Base-by-base conservation (phyloP, 495 filamentous ascomycete genomes). In the Usnea hakonensis region DNA sequence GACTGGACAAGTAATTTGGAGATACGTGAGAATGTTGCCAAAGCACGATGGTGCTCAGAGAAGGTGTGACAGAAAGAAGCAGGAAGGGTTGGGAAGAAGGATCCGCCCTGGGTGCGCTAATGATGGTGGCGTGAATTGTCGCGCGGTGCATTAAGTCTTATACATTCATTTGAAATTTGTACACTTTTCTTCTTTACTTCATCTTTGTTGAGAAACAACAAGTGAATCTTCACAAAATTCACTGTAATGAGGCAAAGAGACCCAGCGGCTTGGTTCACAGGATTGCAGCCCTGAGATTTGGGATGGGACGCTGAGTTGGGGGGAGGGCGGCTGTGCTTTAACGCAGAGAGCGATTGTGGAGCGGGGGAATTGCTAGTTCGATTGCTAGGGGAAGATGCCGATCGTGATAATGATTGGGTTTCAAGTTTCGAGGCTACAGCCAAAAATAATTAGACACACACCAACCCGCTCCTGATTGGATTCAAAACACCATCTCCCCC, bases 51-150 rank as follows among this genome's bases (percentile, higher is more conserved):
- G 48, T 38, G 58, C 54, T 53, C 5, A 61, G 40, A 13, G 58
- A 54, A 28, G 17, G 26, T 54, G 48, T 33, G 17, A 54, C 56
- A 57, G 33, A 32, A 28, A 53, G 52, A 50, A 52, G 38, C 13
- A 5, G 35, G 35, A 37, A 38, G 60, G 52, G 35, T 37, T 62
- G 21, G 60, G 52, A 52, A 40, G 17, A 62, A 10, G 35, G 60
- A 52, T 62, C 38, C 52, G 50, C 60, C 54, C 48, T 61, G 30
- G 58, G 38, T 62, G 60, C 60, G 60, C 60, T 62, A 62, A 62
- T 36, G 54, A 57, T 32, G 17, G 23, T 40, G 33, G 37, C 55
- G 60, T 62, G 60, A 56, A 55, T 62, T 62, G 60, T 62, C 60
- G 60, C 60, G 60, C 60, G 60, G 60, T 55, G 58, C 40, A n/a